These are phyloP conservation scores for Murraya paniculata DNA, from an alignment of 345 rosid genomes.

Conservation along the genomic window DNA sequence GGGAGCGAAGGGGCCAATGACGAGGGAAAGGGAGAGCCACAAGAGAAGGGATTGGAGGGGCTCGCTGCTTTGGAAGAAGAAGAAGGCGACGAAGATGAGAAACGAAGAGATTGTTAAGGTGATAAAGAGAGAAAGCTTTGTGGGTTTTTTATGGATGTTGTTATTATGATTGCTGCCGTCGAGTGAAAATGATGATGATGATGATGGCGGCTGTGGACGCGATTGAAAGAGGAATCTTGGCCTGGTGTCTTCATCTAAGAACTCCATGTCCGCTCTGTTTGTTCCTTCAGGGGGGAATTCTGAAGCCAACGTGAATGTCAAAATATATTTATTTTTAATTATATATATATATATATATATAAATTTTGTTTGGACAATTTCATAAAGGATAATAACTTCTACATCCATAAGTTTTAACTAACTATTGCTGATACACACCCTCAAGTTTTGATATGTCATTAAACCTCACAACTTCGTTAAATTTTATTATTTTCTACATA, in stretches of 20 bases:
- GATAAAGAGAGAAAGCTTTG: slow-evolving; percentile 30
- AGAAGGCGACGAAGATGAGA: slow-evolving; percentile 47
- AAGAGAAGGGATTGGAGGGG: slow-evolving; percentile 61
- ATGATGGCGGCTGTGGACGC: slow-evolving; percentile 38
- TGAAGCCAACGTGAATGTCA: not conserved
- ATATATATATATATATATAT: too few species aligned
- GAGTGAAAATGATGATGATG: slow-evolving; percentile 24
- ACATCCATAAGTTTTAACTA: too few species aligned
- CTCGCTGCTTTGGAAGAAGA: slow-evolving; percentile 59
- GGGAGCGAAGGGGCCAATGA: slow-evolving; percentile 76
- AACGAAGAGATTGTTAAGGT: slow-evolving; percentile 37
- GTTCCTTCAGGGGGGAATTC: not conserved
- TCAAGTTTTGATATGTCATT: too few species aligned
- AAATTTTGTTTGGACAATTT: too few species aligned
- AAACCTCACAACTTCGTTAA: too few species aligned
- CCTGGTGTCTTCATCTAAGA: slow-evolving; percentile 74
- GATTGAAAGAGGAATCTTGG: slow-evolving; percentile 78
- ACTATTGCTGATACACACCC: too few species aligned
- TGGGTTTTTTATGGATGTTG: slow-evolving; percentile 19
- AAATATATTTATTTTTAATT: too few species aligned
- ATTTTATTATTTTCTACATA: too few species aligned
- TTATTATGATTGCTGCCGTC: not conserved
- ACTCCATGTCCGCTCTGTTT: slow-evolving; percentile 54
- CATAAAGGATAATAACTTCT: too few species aligned
- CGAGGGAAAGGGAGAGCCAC: slow-evolving; percentile 69